These are phyloP conservation scores for Hylodesmum podocarpum DNA, from an alignment of 306 rosid species.

Conservation along the genomic window DNA sequence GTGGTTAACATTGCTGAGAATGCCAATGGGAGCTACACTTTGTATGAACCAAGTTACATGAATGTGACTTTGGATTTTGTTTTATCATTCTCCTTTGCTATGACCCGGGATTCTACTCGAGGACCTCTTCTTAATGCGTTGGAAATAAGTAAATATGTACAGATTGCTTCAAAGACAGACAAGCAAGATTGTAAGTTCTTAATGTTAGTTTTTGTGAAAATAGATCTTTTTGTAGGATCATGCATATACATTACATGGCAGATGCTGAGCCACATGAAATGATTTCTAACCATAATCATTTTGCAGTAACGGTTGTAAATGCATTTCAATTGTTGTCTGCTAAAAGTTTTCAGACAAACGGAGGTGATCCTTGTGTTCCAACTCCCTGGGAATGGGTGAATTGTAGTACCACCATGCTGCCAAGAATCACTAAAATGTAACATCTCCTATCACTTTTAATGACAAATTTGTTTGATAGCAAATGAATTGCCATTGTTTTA, in stretches of 20 bases:
- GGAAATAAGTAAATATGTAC: constrained; percentile 73
- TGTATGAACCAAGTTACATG: constrained; percentile 92
- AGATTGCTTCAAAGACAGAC: constrained; percentile 52
- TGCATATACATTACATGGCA: background rate
- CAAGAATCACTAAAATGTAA: constrained; percentile 72
- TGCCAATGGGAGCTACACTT: constrained; percentile 74
- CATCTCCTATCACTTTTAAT: constrained; percentile 18
- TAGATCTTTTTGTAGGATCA: background rate
- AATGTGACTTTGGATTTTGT: constrained; percentile 75
- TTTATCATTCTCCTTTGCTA: constrained; percentile 68
- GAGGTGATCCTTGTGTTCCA: constrained; percentile 12
- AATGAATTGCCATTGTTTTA: background rate
- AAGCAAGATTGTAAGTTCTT: constrained; percentile 60
- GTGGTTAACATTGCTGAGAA: constrained; percentile 86
- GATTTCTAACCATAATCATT: constrained; percentile 30
- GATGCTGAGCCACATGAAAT: constrained; percentile 16
- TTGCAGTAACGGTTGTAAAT: constrained; percentile 51
- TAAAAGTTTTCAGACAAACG: background rate
- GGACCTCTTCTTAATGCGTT: constrained; percentile 84
- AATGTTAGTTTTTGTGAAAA: constrained; percentile 7
- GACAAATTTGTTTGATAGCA: constrained; percentile 8
- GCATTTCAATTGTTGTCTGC: background rate
- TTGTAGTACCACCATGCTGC: constrained; percentile 47
- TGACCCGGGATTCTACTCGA: constrained; percentile 67
- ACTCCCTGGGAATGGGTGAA: constrained; percentile 17